Percentiles rank a stretch among this genome's conserved stretches.
Conservation (phyloP, 805 yeast genomes). For the Candida sonorensis region DNA sequence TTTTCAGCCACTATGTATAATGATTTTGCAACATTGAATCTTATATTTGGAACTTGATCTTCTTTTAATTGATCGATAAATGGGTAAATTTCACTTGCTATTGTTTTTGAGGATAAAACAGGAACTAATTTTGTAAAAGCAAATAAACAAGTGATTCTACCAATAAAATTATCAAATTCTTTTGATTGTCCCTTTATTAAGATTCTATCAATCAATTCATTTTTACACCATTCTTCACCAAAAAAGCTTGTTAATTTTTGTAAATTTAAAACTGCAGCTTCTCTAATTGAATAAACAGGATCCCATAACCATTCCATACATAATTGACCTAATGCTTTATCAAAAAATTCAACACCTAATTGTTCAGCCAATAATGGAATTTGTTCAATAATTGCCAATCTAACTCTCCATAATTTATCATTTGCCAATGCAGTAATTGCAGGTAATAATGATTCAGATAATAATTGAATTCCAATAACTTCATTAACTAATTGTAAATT, state of each 20-base stretch:
- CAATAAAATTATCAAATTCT: slow-evolving; percentile 63
- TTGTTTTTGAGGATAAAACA: slow-evolving; percentile 53
- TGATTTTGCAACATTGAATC: slow-evolving; percentile 91
- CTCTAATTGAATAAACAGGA: slow-evolving; percentile 91
- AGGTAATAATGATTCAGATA: slow-evolving; percentile 84
- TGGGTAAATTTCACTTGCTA: slow-evolving; percentile 66
- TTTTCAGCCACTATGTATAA: slow-evolving; percentile 55
- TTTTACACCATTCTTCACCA: slow-evolving; percentile 91
- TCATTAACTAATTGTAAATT: slow-evolving; percentile 88
- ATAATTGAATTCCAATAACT: slow-evolving; percentile 83
- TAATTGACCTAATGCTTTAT: slow-evolving; percentile 81
- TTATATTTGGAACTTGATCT: slow-evolving; percentile 90
- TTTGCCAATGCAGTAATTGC: slow-evolving; percentile 95
- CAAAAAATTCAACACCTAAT: slow-evolving; percentile 87
- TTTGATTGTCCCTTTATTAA: slow-evolving; percentile 35
- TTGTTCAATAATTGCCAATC: slow-evolving; percentile 94
- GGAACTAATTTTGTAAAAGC: slow-evolving; percentile 80
- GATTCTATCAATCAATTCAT: slow-evolving; percentile 73
- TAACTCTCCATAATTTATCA: slow-evolving; percentile 96
- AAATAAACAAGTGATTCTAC: slow-evolving; percentile 84
- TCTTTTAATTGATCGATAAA: slow-evolving; percentile 63
- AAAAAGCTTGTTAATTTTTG: slow-evolving; percentile 76
- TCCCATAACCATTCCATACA: slow-evolving; percentile 99
- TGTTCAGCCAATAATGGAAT: slow-evolving; percentile 93
- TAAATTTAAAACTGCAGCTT: slow-evolving; percentile 87